Evolutionary conservation across 352 stramenopile species (phyloP).

Genomic region (Globisporangium polare): DNA sequence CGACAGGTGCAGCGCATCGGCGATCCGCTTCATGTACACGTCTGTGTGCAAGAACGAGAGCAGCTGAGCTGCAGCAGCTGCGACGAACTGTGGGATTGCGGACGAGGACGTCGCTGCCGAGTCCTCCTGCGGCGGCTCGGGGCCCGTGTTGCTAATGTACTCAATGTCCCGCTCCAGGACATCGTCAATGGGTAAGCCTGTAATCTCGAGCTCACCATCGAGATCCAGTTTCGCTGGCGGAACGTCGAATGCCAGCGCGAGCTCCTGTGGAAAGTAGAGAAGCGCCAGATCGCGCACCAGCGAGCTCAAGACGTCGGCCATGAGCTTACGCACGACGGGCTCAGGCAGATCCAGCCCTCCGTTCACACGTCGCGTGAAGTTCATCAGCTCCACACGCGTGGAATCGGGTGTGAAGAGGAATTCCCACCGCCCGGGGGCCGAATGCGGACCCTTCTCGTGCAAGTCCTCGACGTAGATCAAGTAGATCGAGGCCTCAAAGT

Average conservation of each 20-base stretch:
- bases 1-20: constrained; percentile 37
- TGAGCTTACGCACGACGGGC: constrained; percentile 65
- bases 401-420: constrained; percentile 52
- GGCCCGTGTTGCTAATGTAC: constrained; percentile 11
- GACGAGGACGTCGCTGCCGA: constrained; percentile 8
- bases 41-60: constrained; percentile 35
- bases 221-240: constrained; percentile 59
- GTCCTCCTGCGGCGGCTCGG: constrained; percentile 1
- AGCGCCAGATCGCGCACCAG: constrained; percentile 57
- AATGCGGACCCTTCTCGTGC: constrained; percentile 18
- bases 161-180: constrained; percentile 54
- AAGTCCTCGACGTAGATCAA: constrained; percentile 67
- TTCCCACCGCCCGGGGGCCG: constrained; percentile 44
- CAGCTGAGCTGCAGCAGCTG: constrained; percentile 35
- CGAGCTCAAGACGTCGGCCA: constrained; percentile 56
- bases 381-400: constrained; percentile 59
- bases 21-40: constrained; percentile 50
- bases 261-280: constrained; percentile 61
- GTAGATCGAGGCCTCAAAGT: constrained; percentile 54
- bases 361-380: constrained; percentile 61
- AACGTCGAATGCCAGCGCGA: constrained; percentile 49
- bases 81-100: constrained; percentile 19
- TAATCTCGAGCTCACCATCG: constrained; percentile 50
- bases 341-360: constrained; percentile 71
- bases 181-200: constrained; percentile 47